These are phyloP conservation scores for Colletotrichum tropicicola DNA, from an alignment of 2,329 filamentous ascomycete genomes.

Conservation along the genomic window DNA sequence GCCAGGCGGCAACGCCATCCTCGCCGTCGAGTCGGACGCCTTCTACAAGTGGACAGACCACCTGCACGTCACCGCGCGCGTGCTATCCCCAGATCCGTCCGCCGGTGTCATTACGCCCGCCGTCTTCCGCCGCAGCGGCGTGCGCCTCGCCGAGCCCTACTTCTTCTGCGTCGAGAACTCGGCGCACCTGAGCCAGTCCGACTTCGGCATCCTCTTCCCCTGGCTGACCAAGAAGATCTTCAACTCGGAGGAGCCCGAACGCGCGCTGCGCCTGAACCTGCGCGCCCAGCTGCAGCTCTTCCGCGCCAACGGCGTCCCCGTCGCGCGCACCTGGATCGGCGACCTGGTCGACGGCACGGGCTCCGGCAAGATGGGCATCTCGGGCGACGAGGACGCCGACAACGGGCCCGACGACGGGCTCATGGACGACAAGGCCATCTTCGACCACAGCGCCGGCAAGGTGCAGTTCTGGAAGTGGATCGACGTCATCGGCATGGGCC, in stretches of 20 bases:
- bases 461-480: conserved; percentile 63
- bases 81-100: conserved; percentile 67
- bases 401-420: conserved; percentile 46
- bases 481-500: conserved; percentile 59
- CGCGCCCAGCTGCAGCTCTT: conserved; percentile 61
- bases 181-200: conserved; percentile 85
- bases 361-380: conserved; percentile 41
- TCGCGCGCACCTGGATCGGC: conserved; percentile 58
- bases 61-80: conserved; percentile 72
- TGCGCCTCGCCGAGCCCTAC: conserved; percentile 61
- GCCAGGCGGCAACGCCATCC: conserved; percentile 65
- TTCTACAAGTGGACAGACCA: conserved; percentile 84
- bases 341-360: conserved; percentile 60
- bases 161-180: conserved; percentile 79
- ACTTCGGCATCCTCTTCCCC: conserved; percentile 86
- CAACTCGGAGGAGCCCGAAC: conserved; percentile 64
- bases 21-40: conserved; percentile 78
- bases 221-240: conserved; percentile 70
- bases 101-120: conserved; percentile 50
- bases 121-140: conserved; percentile 51
- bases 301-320: conserved; percentile 56
- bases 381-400: conserved; percentile 19
- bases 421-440: conserved; percentile 59
- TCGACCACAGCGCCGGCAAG: conserved; percentile 49
- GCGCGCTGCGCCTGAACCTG: conserved; percentile 60